Percentiles rank a stretch among this genome's conserved stretches.
Conservation (phyloP, 345 rosid species). For the Turritis glabra region DNA sequence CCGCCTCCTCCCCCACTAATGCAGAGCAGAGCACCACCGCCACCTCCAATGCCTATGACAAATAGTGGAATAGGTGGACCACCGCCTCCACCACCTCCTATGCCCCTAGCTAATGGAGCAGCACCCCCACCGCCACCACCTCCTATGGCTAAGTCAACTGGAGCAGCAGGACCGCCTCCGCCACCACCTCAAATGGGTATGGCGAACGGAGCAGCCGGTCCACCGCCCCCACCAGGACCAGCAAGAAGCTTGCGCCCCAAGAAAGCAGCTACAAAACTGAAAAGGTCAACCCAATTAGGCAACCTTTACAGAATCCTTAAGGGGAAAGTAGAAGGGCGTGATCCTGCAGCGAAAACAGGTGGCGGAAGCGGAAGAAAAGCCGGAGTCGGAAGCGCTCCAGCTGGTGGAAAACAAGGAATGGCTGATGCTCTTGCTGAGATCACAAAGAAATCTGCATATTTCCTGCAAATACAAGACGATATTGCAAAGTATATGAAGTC, state of each 20-base stretch:
- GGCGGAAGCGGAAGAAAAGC: conserved; percentile 44
- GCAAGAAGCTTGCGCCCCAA: conserved; percentile 62
- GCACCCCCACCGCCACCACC: conserved; percentile 76
- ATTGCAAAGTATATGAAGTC: conserved; percentile 58
- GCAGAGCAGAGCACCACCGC: conserved; percentile 16
- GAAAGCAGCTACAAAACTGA: conserved; percentile 71
- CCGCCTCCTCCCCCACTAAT: conserved; percentile 30
- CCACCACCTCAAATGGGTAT: conserved; percentile 47
- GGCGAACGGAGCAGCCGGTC: conserved; percentile 48
- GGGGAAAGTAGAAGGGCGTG: conserved; percentile 75
- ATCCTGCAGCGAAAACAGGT: conserved; percentile 41
- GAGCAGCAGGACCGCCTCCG: conserved; percentile 55
- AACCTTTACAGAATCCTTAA: conserved; percentile 70
- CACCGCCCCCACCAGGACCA: conserved; percentile 71
- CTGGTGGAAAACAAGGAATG: conserved; percentile 86
- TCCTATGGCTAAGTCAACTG: conserved; percentile 40
- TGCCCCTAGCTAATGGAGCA: conserved; percentile 40
- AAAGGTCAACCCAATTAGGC: conserved; percentile 78
- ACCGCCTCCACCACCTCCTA: conserved; percentile 48
- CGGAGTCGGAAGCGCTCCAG: conserved; percentile 21
- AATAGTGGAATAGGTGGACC: conserved; percentile 33
- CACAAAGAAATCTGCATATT: conserved; percentile 92
- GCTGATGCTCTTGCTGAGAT: conserved; percentile 98
- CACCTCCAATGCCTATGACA: conserved; percentile 24
- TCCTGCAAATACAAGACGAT: conserved; percentile 86